Base-by-base conservation (phyloP, 2,329 filamentous ascomycete species). In the Lojkania enalia region DNA sequence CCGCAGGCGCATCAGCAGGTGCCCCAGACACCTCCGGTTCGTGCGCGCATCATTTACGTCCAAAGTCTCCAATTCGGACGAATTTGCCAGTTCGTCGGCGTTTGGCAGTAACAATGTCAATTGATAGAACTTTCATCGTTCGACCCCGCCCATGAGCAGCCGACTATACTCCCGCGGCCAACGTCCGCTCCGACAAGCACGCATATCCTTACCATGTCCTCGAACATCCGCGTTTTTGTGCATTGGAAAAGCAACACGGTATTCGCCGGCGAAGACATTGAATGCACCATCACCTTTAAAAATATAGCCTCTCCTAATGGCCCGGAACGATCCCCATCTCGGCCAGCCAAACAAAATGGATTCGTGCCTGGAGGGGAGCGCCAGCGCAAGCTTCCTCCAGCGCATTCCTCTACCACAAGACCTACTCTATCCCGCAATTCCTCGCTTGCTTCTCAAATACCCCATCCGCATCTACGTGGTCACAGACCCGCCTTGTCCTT, bases 281-380 rank as follows among this genome's bases (percentile, higher is more conserved):
- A 91, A 74, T 97, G 94, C 73, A 90, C 86, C 57, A 95, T 99
- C 70, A 96, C 89, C 39, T 99, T 99, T 75, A 92, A 87, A 73
- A 99, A 99, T 69, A 80, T 91, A 38, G 76, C 80, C 20, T 70
- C 63, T 52, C 79, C 82, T n/a, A 54, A 63, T 16, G 61, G 64
- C n/a, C 52, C 52, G 54, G 62, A 65, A 46, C 55, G 62, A 51
- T 62, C 60, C 42, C 57, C 60, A 33, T 48, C 50, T 39, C 58
- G 59, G 52, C 37, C 49, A 46, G 38, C 59, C 2, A 61, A 60
- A 38, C 57, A 60, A 35, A 72, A 72, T 56, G 67, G 70, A 49
- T 66, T 65, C 41, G 57, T 55, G 46, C 54, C 54, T 4, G 63
- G 60, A 42, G 61, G 61, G 32, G 68, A 71, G 44, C 57, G 68